Evolutionary conservation across 306 rosid genomes (phyloP).

Genomic region (Acacia acuminata): DNA sequence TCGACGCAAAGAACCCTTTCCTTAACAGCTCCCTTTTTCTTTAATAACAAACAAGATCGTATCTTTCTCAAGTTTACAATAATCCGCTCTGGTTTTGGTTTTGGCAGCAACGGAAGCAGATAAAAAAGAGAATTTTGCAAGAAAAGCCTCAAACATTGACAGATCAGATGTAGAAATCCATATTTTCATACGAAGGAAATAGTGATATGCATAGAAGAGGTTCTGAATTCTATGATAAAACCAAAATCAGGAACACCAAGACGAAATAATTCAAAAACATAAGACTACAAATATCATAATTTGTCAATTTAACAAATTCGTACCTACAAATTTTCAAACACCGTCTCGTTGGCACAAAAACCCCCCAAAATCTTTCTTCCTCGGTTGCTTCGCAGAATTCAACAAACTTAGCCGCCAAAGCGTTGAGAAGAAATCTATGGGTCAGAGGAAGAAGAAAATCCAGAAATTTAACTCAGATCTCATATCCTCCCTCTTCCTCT

Average conservation of each 20-base stretch:
- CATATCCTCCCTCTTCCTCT: no score
- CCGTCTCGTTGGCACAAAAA: slow-evolving; percentile 14
- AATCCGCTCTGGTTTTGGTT: slow-evolving; percentile 7
- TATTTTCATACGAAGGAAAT: background rate
- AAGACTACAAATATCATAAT: background rate
- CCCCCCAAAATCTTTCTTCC: slow-evolving; percentile 12
- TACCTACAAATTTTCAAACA: slow-evolving; percentile 32
- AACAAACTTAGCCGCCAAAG: slow-evolving; percentile 1
- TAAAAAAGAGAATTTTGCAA: slow-evolving; percentile 17
- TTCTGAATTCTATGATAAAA: slow-evolving; percentile 21
- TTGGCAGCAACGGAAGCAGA: slow-evolving; percentile 4
- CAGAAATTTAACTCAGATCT: no score
- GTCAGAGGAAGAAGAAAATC: no score
- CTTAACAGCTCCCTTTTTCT: background rate
- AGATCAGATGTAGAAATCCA: slow-evolving; percentile 35
- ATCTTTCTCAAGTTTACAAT: slow-evolving; percentile 20
- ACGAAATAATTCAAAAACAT: background rate
- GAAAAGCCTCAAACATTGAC: slow-evolving; percentile 13
- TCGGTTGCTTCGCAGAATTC: slow-evolving; percentile 18
- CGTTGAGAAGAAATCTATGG: slow-evolving; percentile 19
- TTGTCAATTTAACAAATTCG: slow-evolving; percentile 24
- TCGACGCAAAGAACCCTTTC: background rate
- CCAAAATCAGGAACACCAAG: slow-evolving; percentile 28
- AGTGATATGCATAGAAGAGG: background rate
- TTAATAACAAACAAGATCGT: background rate